phyloP scores from a whole-genome alignment of 108 stramenopile genomes.

The Cyclotella cryptica region DNA sequence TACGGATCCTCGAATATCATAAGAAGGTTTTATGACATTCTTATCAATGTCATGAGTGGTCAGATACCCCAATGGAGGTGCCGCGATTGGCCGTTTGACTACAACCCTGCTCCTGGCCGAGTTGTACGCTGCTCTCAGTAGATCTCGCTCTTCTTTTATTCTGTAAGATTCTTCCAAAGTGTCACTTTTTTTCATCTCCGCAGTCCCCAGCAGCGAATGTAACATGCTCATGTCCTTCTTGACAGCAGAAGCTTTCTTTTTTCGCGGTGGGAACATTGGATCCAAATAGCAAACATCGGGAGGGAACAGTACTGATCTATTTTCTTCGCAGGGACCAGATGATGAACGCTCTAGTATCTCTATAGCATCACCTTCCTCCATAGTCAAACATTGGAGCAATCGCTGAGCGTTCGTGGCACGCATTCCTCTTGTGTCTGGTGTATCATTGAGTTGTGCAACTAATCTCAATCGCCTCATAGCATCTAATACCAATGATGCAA shows the following conservation, averaged over 20 bases:
- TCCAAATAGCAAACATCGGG: conserved; percentile 84
- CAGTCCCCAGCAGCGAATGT: conserved; percentile 71
- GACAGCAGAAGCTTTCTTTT: conserved; percentile 69
- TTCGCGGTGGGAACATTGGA: conserved; percentile 89
- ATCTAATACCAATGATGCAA: conserved; percentile 68
- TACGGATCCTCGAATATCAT: conserved; percentile 67
- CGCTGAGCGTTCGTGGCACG: conserved; percentile 19
- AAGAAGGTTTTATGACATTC: conserved; percentile 55
- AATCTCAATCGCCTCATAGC: conserved; percentile 67
- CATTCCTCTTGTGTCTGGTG: neutral
- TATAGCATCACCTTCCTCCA: conserved; percentile 62
- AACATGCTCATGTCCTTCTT: conserved; percentile 88
- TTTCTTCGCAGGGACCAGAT: neutral
- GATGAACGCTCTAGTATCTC: conserved; percentile 34
- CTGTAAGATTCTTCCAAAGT: conserved; percentile 3
- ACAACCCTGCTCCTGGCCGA: conserved; percentile 67
- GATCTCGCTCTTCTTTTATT: conserved; percentile 51
- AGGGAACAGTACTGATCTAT: neutral
- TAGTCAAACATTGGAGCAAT: conserved; percentile 46
- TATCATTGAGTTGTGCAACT: conserved; percentile 14
- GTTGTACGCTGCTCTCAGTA: conserved; percentile 57
- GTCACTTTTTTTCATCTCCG: conserved; percentile 4
- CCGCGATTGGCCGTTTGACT: conserved; percentile 81
- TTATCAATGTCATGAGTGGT: neutral
- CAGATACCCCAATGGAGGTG: conserved; percentile 61